A percentile compares a stretch with the other conserved stretches of the same genome.
phyloP scores from a whole-genome alignment of 2,329 filamentous ascomycete species.

The Alternaria arborescens region DNA sequence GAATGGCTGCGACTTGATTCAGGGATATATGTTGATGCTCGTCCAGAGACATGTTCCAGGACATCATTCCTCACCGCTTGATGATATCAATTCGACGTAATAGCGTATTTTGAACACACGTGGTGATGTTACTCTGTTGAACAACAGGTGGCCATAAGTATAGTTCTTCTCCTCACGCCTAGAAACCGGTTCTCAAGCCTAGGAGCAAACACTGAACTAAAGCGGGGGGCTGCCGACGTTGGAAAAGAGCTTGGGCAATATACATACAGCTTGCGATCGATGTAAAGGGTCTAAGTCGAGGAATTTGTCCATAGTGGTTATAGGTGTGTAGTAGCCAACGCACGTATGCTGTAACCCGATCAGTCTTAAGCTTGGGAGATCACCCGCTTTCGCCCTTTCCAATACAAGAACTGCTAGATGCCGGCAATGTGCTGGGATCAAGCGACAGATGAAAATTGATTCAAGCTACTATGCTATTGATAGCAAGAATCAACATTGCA shows the following conservation, averaged over 20 bases:
- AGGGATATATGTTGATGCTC: no score
- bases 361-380: neutral
- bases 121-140: no score
- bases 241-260: neutral
- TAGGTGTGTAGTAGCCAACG: neutral
- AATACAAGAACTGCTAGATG: neutral
- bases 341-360: neutral
- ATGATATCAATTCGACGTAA: no score
- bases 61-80: no score
- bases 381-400: neutral
- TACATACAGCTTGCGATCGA: neutral
- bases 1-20: neutral
- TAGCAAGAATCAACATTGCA: neutral
- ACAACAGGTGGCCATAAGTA: no score
- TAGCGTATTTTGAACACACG: no score
- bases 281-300: neutral
- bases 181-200: neutral
- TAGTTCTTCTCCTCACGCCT: neutral
- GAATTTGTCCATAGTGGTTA: neutral
- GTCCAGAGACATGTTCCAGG: no score
- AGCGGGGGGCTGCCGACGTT: neutral
- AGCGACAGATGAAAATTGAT: neutral
- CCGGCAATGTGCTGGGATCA: neutral
- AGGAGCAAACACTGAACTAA: neutral
- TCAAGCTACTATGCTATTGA: neutral